Evolutionary conservation across 2,329 filamentous ascomycete species (phyloP), one percentile per base, ranked within the genome.

Genomic region (Hymenoscyphus occultus): DNA sequence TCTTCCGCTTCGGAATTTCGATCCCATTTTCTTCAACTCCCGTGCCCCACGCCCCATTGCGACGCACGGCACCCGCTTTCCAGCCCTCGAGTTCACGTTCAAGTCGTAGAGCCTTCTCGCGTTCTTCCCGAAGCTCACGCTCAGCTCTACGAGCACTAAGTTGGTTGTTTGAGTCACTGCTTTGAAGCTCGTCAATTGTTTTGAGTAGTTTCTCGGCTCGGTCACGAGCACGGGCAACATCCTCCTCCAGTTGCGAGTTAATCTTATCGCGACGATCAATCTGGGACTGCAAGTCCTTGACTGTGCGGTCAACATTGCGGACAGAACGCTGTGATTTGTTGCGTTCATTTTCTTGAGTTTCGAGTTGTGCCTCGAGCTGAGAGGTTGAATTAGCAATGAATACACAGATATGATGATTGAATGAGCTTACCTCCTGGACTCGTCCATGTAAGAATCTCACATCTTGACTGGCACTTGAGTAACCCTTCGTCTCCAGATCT

Each of bases 401-500:
- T 68, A 61, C 65, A 61, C 65, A 57, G 71, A 62, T 67, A 9
- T 60, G 14, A 22, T 62, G 51, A 45, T 32, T 14, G 13, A n/a
- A 54, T 19, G 56, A 51, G 77, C 86, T 84, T 83, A 96, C 93
- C 85, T 98, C 94, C 80, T 97, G 93, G 70, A 99, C 92, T 60
- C 94, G 87, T 74, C 93, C 94, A 78, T 97, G 91, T 73, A 98
- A 79, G 81, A 97, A 98, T 74, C 95, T 90, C 71, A 98, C 92
- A 78, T 98, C 94, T 73, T 97, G 92, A 77, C 93, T 97, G 31
- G 91, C 91, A 70, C 90, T 96, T 22, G 93, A 95, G 79, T 96
- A 98, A 62, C 93, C 93, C 82, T 98, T 98, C 56, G 95, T 98
- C 80, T 99, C 94, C 9, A 98, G 83, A 76, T 98, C 95, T 61